Evolutionary conservation across 441 rosid genomes (phyloP).

Genomic region (Viola pubescens): DNA sequence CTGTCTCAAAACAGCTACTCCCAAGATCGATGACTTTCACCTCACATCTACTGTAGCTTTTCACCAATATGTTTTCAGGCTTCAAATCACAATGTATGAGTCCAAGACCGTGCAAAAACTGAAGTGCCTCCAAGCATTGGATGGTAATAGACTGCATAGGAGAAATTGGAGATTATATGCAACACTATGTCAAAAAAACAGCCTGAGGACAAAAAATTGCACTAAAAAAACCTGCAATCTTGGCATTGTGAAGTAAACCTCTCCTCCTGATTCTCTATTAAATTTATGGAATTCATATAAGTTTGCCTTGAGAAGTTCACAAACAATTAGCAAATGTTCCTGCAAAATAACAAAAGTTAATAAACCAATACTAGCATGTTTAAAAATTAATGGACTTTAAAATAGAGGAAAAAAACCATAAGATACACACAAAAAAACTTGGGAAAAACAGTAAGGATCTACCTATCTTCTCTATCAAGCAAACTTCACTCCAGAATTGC

Average conservation of each 20-base stretch:
- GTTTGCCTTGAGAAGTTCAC: constrained; percentile 97
- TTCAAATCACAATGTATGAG: constrained; percentile 91
- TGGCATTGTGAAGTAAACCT: constrained; percentile 98
- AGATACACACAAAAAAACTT: too few species aligned
- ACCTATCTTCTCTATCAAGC: too few species aligned
- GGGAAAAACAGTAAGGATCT: too few species aligned
- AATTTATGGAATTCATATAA: constrained; percentile 93
- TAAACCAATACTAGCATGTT: not conserved
- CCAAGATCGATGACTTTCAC: constrained; percentile 97
- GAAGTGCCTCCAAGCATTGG: constrained; percentile 91
- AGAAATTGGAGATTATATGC: constrained; percentile 23
- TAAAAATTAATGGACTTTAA: too few species aligned
- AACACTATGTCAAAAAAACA: not conserved
- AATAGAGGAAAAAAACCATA: too few species aligned
- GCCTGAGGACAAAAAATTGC: constrained; percentile 17
- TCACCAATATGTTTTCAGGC: constrained; percentile 91
- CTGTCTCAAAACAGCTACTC: constrained; percentile 98
- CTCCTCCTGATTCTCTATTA: constrained; percentile 97
- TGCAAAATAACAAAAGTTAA: constrained; percentile 29
- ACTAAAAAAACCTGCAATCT: constrained; percentile 76
- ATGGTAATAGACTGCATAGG: constrained; percentile 80
- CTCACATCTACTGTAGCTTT: constrained; percentile 96
- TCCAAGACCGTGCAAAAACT: constrained; percentile 83
- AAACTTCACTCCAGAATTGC: too few species aligned
- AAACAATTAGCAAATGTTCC: constrained; percentile 94